phyloP scores from a whole-genome alignment of 2,329 filamentous ascomycete genomes.

The Claviceps fusiformis region DNA sequence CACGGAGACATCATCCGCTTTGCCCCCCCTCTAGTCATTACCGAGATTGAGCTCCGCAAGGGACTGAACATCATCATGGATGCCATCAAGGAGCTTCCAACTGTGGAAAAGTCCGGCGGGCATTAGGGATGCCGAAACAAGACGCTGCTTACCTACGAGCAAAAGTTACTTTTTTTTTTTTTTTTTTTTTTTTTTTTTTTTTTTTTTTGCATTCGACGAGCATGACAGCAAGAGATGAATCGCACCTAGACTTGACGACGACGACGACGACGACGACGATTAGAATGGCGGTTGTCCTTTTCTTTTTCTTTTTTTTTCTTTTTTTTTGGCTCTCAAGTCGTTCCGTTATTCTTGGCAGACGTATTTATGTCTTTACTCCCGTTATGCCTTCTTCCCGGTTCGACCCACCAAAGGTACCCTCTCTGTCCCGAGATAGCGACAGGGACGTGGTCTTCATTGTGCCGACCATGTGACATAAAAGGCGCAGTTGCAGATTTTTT shows the following conservation, averaged over 20 bases:
- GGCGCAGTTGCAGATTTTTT: background rate
- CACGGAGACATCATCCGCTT: slow-evolving; percentile 98
- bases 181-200: no score
- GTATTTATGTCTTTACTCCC: background rate
- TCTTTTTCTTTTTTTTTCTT: background rate
- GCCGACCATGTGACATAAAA: slow-evolving; percentile 1
- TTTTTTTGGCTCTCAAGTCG: background rate
- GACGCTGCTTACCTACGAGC: slow-evolving; percentile 2
- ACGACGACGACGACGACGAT: background rate
- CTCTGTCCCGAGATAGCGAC: background rate
- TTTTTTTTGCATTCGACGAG: slow-evolving; percentile 6
- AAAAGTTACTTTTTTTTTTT: slow-evolving; percentile 12
- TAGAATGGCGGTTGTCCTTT: background rate
- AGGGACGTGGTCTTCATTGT: slow-evolving; percentile 3
- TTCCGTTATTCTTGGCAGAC: background rate
- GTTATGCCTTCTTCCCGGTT: background rate
- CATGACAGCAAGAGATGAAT: background rate
- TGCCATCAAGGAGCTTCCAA: slow-evolving; percentile 69
- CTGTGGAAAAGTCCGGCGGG: slow-evolving; percentile 22
- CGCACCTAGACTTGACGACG: background rate
- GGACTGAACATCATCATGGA: slow-evolving; percentile 70
- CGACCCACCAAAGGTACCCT: slow-evolving; percentile 6
- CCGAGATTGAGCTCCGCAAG: slow-evolving; percentile 68
- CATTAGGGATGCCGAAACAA: slow-evolving; percentile 16
- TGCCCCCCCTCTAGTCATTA: slow-evolving; percentile 91